Conservation (phyloP, 192 early-diverging fungal genomes). For the Paraglomus occultum region DNA sequence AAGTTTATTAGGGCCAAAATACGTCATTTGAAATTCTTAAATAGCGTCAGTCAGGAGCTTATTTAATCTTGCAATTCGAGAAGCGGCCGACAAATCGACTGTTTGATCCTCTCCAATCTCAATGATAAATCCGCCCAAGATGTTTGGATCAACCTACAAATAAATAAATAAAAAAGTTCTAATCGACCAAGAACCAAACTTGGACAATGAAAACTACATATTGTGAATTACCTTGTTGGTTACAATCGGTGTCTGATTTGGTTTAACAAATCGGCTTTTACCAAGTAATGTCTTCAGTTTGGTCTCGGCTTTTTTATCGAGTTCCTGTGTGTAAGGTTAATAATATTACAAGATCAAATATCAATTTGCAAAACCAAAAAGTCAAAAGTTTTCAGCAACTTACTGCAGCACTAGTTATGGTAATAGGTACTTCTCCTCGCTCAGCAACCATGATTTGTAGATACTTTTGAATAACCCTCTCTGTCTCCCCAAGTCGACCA, state of each 20-base stretch:
- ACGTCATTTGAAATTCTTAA: too few species aligned
- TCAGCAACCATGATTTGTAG: slow-evolving; percentile 82
- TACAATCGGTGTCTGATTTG: slow-evolving; percentile 80
- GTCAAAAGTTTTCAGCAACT: neutral
- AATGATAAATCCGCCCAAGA: slow-evolving; percentile 94
- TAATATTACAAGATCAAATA: neutral
- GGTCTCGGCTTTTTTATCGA: slow-evolving; percentile 69
- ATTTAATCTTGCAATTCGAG: slow-evolving; percentile 96
- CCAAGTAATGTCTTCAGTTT: slow-evolving; percentile 74
- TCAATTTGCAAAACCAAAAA: neutral
- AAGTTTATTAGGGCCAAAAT: too few species aligned
- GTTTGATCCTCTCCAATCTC: slow-evolving; percentile 94
- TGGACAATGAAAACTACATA: neutral
- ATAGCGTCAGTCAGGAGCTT: slow-evolving; percentile 67
- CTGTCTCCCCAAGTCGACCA: slow-evolving; percentile 84
- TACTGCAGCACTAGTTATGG: slow-evolving; percentile 89
- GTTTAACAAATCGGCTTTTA: slow-evolving; percentile 77
- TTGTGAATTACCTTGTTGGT: slow-evolving; percentile 70
- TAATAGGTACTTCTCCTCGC: slow-evolving; percentile 84
- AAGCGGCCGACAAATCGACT: slow-evolving; percentile 95
- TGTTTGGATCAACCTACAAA: slow-evolving; percentile 77
- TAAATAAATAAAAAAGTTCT: slow-evolving; percentile 3
- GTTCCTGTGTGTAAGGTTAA: slow-evolving; percentile 50
- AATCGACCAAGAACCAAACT: neutral
- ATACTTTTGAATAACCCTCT: slow-evolving; percentile 79